These are phyloP conservation scores for Stereum hirsutum DNA, from an alignment of 1,284 basidiomycete genomes.

Conservation along the genomic window DNA sequence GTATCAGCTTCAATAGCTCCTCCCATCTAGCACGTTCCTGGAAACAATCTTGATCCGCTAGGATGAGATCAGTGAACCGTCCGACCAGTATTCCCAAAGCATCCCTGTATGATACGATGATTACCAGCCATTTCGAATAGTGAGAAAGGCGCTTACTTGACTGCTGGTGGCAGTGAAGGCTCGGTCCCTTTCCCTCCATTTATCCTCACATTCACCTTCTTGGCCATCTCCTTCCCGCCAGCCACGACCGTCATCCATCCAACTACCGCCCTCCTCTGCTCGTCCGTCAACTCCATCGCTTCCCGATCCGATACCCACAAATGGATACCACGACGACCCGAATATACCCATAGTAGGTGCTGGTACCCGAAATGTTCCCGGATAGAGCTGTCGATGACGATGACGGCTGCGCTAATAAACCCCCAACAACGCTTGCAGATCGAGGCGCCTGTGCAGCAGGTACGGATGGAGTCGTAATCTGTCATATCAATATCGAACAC, in stretches of 20 bases:
- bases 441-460: constrained; percentile 87
- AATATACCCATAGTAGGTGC: constrained; percentile 95
- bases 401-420: constrained; percentile 90
- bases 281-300: constrained; percentile 87
- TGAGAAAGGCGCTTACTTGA: constrained; percentile 43
- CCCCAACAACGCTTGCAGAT: constrained; percentile 95
- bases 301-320: constrained; percentile 92
- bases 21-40: constrained; percentile 64
- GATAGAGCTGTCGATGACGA: constrained; percentile 75
- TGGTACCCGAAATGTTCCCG: constrained; percentile 81
- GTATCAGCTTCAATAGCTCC: constrained; percentile 68
- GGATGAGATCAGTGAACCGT: constrained; percentile 62
- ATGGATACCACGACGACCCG: constrained; percentile 96
- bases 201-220: constrained; percentile 74
- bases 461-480: constrained; percentile 94
- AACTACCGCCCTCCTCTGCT: constrained; percentile 82
- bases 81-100: constrained; percentile 45
- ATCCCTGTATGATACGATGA: constrained; percentile 23
- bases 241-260: constrained; percentile 84
- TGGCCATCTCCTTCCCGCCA: constrained; percentile 75
- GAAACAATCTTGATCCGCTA: constrained; percentile 88
- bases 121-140: constrained; percentile 1
- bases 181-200: constrained; percentile 22
- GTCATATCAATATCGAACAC: constrained; percentile 99
- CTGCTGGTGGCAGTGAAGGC: constrained; percentile 52